Conservation (phyloP, 176 grass and related monocot genomes). For the Coix lacrymajobi region DNA sequence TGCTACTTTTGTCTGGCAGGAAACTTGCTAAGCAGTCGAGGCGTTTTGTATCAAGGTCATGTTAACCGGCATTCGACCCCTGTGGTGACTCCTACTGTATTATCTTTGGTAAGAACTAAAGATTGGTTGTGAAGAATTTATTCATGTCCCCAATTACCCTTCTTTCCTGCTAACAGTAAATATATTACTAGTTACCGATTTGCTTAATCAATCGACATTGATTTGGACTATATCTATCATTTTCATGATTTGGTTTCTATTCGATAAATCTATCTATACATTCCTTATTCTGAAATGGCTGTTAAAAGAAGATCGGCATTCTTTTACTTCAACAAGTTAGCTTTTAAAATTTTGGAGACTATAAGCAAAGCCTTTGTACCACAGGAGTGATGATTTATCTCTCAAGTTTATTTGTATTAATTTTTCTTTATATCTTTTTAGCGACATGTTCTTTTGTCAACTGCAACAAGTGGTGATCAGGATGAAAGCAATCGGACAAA, state of each 20-base stretch:
- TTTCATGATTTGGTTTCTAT: neutral
- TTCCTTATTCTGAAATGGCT: neutral
- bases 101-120: neutral
- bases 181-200: neutral
- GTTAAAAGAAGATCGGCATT: neutral
- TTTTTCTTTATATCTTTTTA: conserved; percentile 11
- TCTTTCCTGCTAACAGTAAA: neutral
- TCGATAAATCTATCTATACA: neutral
- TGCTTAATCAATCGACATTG: neutral
- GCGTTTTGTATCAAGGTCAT: conserved; percentile 13
- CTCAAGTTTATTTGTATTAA: neutral
- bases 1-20: conserved; percentile 3
- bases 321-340: neutral
- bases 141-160: neutral
- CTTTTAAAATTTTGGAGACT: neutral
- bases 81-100: conserved; percentile 15
- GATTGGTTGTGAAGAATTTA: neutral
- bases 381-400: neutral
- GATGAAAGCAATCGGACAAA: conserved; percentile 22
- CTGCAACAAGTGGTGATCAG: conserved; percentile 15
- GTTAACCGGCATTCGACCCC: neutral
- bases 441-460: conserved; percentile 48
- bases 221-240: neutral
- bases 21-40: neutral
- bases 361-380: neutral